Conservation (phyloP, 805 yeast species). For the Candida koratica region DNA sequence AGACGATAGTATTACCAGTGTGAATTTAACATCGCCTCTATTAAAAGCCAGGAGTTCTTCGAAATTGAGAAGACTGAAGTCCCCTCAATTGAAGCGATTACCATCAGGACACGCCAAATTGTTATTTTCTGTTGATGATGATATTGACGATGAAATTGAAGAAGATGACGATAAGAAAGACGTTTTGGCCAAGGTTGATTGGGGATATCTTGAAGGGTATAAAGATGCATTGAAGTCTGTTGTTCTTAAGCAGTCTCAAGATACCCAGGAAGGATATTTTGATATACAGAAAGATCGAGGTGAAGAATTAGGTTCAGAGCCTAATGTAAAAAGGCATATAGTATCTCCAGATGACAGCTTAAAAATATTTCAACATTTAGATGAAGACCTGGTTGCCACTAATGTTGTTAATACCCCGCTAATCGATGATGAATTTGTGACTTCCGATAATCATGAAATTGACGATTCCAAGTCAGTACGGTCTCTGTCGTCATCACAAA, state of each 20-base stretch:
- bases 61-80: slow-evolving; percentile 16
- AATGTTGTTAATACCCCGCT: slow-evolving; percentile 12
- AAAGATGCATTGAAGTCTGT: slow-evolving; percentile 59
- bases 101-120: slow-evolving; percentile 23
- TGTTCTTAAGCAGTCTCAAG: slow-evolving; percentile 19
- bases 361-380: slow-evolving; percentile 15
- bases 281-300: slow-evolving; percentile 9
- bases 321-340: slow-evolving; percentile 15
- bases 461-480: slow-evolving; percentile 24
- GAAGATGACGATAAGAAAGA: slow-evolving; percentile 50
- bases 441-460: slow-evolving; percentile 24
- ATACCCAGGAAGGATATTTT: slow-evolving; percentile 6
- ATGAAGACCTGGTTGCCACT: slow-evolving; percentile 13
- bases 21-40: slow-evolving; percentile 14
- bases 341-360: slow-evolving; percentile 23
- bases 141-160: slow-evolving; percentile 57
- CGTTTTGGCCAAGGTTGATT: slow-evolving; percentile 18
- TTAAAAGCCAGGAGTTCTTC: slow-evolving; percentile 15
- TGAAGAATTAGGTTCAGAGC: slow-evolving; percentile 14
- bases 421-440: slow-evolving; percentile 13
- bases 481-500: slow-evolving; percentile 36
- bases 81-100: slow-evolving; percentile 31
- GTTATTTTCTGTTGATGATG: slow-evolving; percentile 79
- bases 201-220: slow-evolving; percentile 63
- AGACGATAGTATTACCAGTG: slow-evolving; percentile 9